Percentiles rank a stretch among this genome's conserved stretches.
These are phyloP conservation scores for Amanita pseudoporphyria DNA, from an alignment of 768 basidiomycete species.

Conservation along the genomic window DNA sequence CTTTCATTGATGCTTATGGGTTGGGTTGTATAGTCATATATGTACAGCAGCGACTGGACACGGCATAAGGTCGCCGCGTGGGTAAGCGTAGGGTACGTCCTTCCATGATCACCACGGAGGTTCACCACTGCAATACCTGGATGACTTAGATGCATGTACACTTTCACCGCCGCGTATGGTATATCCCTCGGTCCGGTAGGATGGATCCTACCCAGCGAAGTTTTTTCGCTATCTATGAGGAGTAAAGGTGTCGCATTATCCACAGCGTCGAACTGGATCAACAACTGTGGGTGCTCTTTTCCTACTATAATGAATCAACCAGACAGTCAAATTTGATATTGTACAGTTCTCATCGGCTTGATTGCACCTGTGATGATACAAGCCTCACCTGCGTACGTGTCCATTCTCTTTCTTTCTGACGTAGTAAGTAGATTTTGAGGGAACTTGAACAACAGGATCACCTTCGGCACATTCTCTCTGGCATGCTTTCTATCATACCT, in stretches of 20 bases:
- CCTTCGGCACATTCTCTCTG: constrained; percentile 58
- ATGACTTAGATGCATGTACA: constrained; percentile 48
- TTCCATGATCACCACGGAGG: neutral
- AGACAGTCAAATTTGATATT: no score
- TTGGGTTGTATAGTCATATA: constrained; percentile 27
- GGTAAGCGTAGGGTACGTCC: constrained; percentile 52
- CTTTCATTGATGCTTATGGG: neutral
- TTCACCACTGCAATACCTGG: neutral
- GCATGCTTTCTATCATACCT: constrained; percentile 60
- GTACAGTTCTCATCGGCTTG: constrained; percentile 63
- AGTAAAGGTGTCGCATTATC: constrained; percentile 77
- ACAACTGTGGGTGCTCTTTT: constrained; percentile 50
- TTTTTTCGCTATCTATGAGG: constrained; percentile 71
- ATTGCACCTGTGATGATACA: constrained; percentile 60
- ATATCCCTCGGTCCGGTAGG: constrained; percentile 71
- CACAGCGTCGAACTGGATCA: constrained; percentile 81
- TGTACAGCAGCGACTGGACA: constrained; percentile 48
- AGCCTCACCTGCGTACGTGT: constrained; percentile 43
- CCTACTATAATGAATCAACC: neutral
- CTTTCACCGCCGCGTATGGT: constrained; percentile 72
- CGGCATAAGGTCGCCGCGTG: constrained; percentile 51
- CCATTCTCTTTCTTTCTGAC: neutral
- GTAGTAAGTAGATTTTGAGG: neutral
- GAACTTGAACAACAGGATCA: constrained; percentile 30
- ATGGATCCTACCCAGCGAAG: constrained; percentile 80